Base-by-base conservation (phyloP, 129 eudicot genomes). In the Solidago caesia region DNA sequence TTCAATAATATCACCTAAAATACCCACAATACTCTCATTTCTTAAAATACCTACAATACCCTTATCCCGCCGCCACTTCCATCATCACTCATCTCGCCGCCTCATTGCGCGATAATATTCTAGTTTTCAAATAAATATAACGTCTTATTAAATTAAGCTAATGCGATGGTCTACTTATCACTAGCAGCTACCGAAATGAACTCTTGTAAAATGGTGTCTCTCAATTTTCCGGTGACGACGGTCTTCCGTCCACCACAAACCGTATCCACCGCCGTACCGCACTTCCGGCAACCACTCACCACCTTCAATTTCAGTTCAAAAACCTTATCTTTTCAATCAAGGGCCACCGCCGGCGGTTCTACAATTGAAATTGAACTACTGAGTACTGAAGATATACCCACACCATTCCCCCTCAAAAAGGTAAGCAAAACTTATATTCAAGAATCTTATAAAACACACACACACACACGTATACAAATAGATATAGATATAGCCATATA, bases 171-270 rank as follows among this genome's bases (percentile, higher is more conserved):
- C 39, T 33, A 33, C 39, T 33, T 33, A 33, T 33, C 39, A 33
- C 39, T 33, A 33, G 39, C 39, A 33, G 39, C 39, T 33, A 33
- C 39, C 3, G 3, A 33, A 68, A 66, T 69, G 66, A 62, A 55
- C 14, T 14, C 72, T 43, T 2, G 64, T 64, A 79, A 64, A 71
- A 71, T 49, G 41, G 47, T 49, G 7, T 77, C 12, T 59, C 81
- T 53, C 73, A 78, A 77, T 78, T 64, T 78, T 15, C 77, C 77
- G 68, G 2, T 53, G 77, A 71, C 51, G 72, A 71, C 82, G 70
- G 75, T 58, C 47, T 59, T 70, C 42, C 82, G 64, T 5, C 58
- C 65, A 43, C 7, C 72, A 26, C 41, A 7, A 79, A 15, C 7
- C 27, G 2, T 43, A 14, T 11, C 66, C 27, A 1, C 77, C 15